phyloP scores from a whole-genome alignment of 73 alveolate genomes.

The Stentor coeruleus region DNA sequence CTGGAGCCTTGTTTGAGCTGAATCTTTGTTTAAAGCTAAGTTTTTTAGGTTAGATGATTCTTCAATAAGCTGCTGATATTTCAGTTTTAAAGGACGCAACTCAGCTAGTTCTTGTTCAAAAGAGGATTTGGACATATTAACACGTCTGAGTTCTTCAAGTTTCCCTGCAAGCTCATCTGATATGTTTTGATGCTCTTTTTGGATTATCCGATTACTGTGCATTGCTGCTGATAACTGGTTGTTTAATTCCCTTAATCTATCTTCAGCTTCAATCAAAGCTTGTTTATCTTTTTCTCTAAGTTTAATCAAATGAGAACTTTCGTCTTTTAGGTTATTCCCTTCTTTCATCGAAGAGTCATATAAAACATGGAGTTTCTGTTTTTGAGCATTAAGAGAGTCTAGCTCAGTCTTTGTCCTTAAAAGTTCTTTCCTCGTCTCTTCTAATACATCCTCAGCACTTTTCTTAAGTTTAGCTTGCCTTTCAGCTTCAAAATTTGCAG shows the following conservation, averaged over 20 bases:
- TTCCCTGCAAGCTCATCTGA: slow-evolving; percentile 41
- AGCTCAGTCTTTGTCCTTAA: slow-evolving; percentile 30
- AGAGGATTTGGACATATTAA: slow-evolving; percentile 26
- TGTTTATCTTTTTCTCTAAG: slow-evolving; percentile 23
- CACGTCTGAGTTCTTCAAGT: slow-evolving; percentile 10
- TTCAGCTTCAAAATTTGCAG: slow-evolving; percentile 31
- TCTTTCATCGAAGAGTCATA: slow-evolving; percentile 25
- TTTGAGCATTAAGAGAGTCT: slow-evolving; percentile 8
- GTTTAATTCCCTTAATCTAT: slow-evolving; percentile 35
- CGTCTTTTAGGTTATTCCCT: background rate
- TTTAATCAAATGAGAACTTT: slow-evolving; percentile 32
- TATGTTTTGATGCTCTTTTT: slow-evolving; percentile 37
- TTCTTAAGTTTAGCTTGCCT: slow-evolving; percentile 27
- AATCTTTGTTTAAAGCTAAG: background rate
- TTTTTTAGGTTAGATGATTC: background rate
- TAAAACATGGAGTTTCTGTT: slow-evolving; percentile 29
- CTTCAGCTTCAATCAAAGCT: slow-evolving; percentile 39
- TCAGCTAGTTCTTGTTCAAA: slow-evolving; percentile 41
- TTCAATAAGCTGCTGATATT: slow-evolving; percentile 19
- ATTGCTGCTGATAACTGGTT: slow-evolving; percentile 30
- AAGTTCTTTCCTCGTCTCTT: slow-evolving; percentile 26
- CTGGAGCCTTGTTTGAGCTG: background rate
- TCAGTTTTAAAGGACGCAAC: slow-evolving; percentile 41
- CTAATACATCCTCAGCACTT: slow-evolving; percentile 28
- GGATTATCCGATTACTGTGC: slow-evolving; percentile 32